phyloP scores from a whole-genome alignment of 2,329 filamentous ascomycete genomes.

The Rachicladosporium sp. region DNA sequence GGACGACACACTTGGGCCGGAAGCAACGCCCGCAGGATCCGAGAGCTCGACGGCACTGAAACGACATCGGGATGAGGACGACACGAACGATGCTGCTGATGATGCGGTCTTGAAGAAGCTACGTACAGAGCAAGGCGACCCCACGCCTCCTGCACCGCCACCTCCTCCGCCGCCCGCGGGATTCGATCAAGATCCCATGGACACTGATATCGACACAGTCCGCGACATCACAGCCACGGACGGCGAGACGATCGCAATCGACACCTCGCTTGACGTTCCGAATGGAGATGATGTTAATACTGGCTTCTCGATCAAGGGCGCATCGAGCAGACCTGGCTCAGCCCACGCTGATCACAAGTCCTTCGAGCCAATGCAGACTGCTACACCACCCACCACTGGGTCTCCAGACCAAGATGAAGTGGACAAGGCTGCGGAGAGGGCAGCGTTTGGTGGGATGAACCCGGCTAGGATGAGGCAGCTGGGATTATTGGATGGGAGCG shows the following conservation, averaged over 20 bases:
- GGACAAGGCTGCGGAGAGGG: conserved; percentile 13
- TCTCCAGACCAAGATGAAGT: conserved; percentile 23
- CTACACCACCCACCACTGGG: conserved; percentile 30
- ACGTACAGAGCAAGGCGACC: conserved; percentile 15
- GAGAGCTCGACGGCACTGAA: conserved; percentile 15
- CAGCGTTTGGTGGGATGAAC: conserved; percentile 23
- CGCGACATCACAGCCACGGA: background rate
- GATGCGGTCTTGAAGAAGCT: conserved; percentile 19
- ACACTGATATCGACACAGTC: conserved; percentile 2
- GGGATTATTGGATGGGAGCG: conserved; percentile 16
- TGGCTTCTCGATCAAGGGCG: conserved; percentile 18
- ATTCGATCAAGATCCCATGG: conserved; percentile 5
- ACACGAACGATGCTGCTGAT: conserved; percentile 24
- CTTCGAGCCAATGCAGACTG: conserved; percentile 30
- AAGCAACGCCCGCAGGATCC: conserved; percentile 14
- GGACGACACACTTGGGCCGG: conserved; percentile 15
- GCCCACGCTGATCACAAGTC: conserved; percentile 9
- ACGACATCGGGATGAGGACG: conserved; percentile 14
- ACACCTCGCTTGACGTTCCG: conserved; percentile 16
- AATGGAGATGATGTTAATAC: conserved; percentile 9
- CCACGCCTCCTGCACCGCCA: conserved; percentile 26
- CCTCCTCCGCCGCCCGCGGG: conserved; percentile 28
- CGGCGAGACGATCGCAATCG: conserved; percentile 12
- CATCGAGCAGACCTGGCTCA: conserved; percentile 9
- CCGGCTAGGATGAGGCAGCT: conserved; percentile 24